Base-by-base conservation (phyloP, 2,329 filamentous ascomycete species). In the Neophaeococcomyces mojaviensis region DNA sequence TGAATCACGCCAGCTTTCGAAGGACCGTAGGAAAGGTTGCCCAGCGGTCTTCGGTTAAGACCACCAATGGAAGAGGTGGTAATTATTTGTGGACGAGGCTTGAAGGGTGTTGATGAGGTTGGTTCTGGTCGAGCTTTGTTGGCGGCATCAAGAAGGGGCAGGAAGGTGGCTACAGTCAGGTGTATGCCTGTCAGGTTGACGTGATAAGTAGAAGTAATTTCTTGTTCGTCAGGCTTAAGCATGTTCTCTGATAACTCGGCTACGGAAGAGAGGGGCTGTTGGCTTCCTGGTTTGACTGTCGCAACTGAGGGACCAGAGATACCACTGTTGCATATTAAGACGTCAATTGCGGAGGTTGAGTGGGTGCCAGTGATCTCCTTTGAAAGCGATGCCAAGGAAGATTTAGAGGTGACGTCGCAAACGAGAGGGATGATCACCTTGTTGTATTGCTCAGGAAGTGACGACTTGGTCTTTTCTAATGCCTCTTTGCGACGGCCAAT, bases 1-100 rank as follows among this genome's bases (percentile, higher is more conserved):
- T 73, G 69, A 1, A 64, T 73, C 3, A 64, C 61, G 0, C 65
- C 71, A 1, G 71, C 68, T 55, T 77, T 77, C 37, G 16, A 28
- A 15, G 42, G 52, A 15, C 61, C 67, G 54, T 74, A 74, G 1
- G 69, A 66, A 46, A 67, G 66, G 35, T 64, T 39, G 4, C 41
- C 59, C 0, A 60, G 55, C 8, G 65, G 59, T 5, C 53, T 52
- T 3, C 69, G 59, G 39, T 58, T 64, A 51, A 65, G 72, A 1
- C 67, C 69, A 0, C 64, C 71, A 39, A 73, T 68, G 5, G 67
- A 71, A 31, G 62, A 64, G 1, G 70, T 73, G 24, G 70, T 63
- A 12, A 74, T 59, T 15, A 74, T 64, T 52, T 74, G 71, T 7
- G 65, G 61, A 28, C 57, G 58, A 2, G 63, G 62, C 2, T 36